Evolutionary conservation across 2,329 filamentous ascomycete species (phyloP).

Genomic region (Cytospora mali): DNA sequence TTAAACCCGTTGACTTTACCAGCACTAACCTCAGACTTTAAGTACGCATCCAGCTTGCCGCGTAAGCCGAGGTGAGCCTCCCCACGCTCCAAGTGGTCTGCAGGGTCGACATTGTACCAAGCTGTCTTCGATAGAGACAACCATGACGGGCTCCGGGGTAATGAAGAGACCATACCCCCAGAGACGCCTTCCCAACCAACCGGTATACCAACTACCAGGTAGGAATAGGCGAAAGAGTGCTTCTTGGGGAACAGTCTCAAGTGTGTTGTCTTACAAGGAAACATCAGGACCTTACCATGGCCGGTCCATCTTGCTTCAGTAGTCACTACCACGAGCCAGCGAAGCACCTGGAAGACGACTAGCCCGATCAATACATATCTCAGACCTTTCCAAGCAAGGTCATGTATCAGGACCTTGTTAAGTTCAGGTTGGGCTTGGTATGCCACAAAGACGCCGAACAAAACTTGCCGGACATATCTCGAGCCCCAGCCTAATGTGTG

Average conservation of each 20-base stretch:
- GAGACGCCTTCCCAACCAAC: conserved; percentile 61
- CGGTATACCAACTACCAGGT: conserved; percentile 69
- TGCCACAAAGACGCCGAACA: conserved; percentile 14
- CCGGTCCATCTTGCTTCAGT: conserved; percentile 21
- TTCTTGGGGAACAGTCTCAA: conserved; percentile 66
- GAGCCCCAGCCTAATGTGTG: conserved; percentile 20
- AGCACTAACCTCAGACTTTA: conserved; percentile 56
- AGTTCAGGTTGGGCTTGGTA: background rate
- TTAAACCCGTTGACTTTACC: conserved; percentile 14
- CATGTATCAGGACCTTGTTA: background rate
- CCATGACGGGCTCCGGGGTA: conserved; percentile 31
- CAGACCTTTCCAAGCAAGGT: background rate
- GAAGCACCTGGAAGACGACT: conserved; percentile 1
- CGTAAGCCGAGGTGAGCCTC: conserved; percentile 55
- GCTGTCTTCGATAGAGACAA: conserved; percentile 29
- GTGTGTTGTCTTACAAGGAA: conserved; percentile 69
- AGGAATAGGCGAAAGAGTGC: conserved; percentile 71
- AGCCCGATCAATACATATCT: conserved; percentile 10
- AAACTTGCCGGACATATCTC: conserved; percentile 11
- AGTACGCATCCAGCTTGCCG: conserved; percentile 63
- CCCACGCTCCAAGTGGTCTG: conserved; percentile 64
- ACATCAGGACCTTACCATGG: conserved; percentile 50
- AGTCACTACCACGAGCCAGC: conserved; percentile 8
- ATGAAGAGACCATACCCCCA: conserved; percentile 58
- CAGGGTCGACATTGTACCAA: conserved; percentile 64